Evolutionary conservation across 768 basidiomycete genomes (phyloP).

Genomic region (Rhizopogon vinicolor): DNA sequence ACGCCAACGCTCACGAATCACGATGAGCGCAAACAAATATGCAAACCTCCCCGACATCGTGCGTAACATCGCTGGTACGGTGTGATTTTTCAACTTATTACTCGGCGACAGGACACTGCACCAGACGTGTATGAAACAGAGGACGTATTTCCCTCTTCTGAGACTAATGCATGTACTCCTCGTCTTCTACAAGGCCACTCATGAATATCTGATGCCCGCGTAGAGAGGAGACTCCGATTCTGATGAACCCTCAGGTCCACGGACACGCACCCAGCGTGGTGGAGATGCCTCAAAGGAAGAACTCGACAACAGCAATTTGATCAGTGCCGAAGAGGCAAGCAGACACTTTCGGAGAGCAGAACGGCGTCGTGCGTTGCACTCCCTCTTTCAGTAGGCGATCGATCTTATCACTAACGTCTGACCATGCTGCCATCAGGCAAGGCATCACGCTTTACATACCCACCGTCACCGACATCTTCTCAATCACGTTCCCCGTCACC

Average conservation of each 20-base stretch:
- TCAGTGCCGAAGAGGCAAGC: conserved; percentile 63
- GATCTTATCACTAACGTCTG: neutral
- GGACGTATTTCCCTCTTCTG: conserved; percentile 57
- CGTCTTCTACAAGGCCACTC: neutral
- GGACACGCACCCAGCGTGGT: conserved; percentile 22
- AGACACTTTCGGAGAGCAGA: conserved; percentile 72
- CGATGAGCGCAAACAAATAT: conserved; percentile 74
- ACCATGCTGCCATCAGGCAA: conserved; percentile 33
- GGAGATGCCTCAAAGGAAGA: conserved; percentile 52
- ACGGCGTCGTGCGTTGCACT: conserved; percentile 40
- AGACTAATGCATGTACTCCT: conserved; percentile 41
- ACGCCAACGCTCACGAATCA: neutral
- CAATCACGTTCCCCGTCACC: conserved; percentile 27
- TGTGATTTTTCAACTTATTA: conserved; percentile 1
- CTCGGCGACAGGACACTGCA: conserved; percentile 66
- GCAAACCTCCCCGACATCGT: conserved; percentile 92
- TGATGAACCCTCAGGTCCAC: conserved; percentile 49
- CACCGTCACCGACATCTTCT: conserved; percentile 53
- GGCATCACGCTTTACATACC: conserved; percentile 65
- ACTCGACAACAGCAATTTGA: conserved; percentile 61
- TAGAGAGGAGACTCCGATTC: conserved; percentile 65
- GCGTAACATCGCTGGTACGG: conserved; percentile 22
- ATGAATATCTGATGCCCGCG: conserved; percentile 7
- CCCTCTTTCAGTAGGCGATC: neutral
- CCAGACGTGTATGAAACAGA: conserved; percentile 92